phyloP scores from a whole-genome alignment of 2,329 filamentous ascomycete genomes.

The Akanthomyces muscarius region DNA sequence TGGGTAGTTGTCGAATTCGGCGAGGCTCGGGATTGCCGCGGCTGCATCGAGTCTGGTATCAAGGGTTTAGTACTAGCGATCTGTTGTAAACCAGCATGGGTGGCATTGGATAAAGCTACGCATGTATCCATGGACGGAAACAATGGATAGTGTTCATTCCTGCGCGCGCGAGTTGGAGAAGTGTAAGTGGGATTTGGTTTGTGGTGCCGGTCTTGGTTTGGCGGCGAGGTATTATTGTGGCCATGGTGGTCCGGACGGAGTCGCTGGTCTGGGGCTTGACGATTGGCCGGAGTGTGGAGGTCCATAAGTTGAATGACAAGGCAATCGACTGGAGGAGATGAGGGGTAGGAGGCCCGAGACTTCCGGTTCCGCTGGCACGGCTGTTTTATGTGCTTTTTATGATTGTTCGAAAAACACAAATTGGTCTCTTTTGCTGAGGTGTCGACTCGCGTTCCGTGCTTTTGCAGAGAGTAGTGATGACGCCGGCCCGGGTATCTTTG shows the following conservation, averaged over 20 bases:
- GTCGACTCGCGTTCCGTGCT: not conserved
- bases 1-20: too few relatives aligned
- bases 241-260: not conserved
- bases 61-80: not conserved
- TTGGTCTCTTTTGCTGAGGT: not conserved
- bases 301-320: not conserved
- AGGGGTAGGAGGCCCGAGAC: not conserved
- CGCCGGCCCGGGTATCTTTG: too few relatives aligned
- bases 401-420: too few relatives aligned
- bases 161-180: not conserved
- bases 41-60: not conserved
- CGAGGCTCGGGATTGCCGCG: not conserved
- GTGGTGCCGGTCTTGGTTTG: constrained; percentile 6
- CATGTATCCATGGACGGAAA: not conserved
- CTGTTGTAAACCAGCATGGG: not conserved
- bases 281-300: not conserved
- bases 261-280: not conserved
- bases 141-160: not conserved
- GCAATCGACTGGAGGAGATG: not conserved
- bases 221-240: not conserved
- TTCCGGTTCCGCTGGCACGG: not conserved
- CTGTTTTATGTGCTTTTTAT: not conserved
- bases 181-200: not conserved
- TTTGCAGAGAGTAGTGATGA: too few relatives aligned
- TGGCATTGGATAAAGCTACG: not conserved